A percentile compares a stretch with the other conserved stretches of the same genome.
These are phyloP conservation scores for Incumbomyces lentus DNA, from an alignment of 2,329 filamentous ascomycete genomes.

Conservation along the genomic window DNA sequence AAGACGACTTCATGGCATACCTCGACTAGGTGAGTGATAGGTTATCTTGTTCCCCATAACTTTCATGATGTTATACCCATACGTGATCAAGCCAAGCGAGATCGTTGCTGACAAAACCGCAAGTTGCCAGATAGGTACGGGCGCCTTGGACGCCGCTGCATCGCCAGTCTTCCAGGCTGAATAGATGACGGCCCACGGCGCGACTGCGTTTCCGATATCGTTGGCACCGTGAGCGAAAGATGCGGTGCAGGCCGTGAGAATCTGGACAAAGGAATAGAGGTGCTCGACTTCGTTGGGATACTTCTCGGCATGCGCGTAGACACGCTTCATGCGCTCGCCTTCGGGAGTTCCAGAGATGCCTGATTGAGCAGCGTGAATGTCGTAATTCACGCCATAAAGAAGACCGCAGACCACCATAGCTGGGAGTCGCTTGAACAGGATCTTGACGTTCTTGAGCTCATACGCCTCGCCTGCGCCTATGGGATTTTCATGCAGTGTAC, in stretches of 20 bases:
- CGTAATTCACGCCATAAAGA: slow-evolving; percentile 70
- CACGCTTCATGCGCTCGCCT: slow-evolving; percentile 58
- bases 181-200: slow-evolving; percentile 62
- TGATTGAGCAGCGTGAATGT: slow-evolving; percentile 66
- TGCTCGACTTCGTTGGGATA: slow-evolving; percentile 63
- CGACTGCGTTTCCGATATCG: slow-evolving; percentile 62
- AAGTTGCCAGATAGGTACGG: slow-evolving; percentile 66
- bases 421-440: slow-evolving; percentile 54
- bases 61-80: slow-evolving; percentile 81
- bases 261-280: slow-evolving; percentile 44
- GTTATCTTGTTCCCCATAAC: slow-evolving; percentile 77
- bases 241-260: slow-evolving; percentile 42
- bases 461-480: slow-evolving; percentile 64
- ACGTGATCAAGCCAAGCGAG: slow-evolving; percentile 59
- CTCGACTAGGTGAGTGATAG: slow-evolving; percentile 51
- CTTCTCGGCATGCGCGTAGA: slow-evolving; percentile 54
- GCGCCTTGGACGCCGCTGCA: slow-evolving; percentile 50
- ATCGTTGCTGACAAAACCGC: slow-evolving; percentile 56
- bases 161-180: slow-evolving; percentile 54
- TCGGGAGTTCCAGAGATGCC: slow-evolving; percentile 64
- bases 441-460: slow-evolving; percentile 60
- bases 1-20: too few species aligned
- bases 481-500: slow-evolving; percentile 61
- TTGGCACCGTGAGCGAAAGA: slow-evolving; percentile 60
- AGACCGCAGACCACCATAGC: slow-evolving; percentile 52